These are phyloP conservation scores for Cornus kousa DNA, from an alignment of 148 eudicot genomes.

Conservation along the genomic window DNA sequence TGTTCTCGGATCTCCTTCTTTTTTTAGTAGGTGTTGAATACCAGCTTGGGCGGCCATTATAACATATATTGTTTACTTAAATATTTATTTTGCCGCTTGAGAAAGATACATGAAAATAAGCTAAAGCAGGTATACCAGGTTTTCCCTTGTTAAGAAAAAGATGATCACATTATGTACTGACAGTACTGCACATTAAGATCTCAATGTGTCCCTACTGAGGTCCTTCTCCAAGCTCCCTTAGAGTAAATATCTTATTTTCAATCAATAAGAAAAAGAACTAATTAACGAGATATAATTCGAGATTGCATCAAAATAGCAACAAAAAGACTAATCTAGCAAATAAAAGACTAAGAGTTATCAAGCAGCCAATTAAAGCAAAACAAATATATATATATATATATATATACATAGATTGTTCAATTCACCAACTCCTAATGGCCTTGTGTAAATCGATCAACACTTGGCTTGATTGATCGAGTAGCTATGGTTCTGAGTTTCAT, in stretches of 20 bases:
- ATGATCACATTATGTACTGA: background rate
- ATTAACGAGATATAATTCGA: background rate
- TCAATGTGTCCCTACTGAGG: background rate
- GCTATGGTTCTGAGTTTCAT: too few relatives aligned
- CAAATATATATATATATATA: too few relatives aligned
- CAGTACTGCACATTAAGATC: background rate
- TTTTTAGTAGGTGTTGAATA: background rate
- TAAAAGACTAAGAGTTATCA: background rate
- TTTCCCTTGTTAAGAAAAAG: background rate
- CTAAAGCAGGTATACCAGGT: background rate
- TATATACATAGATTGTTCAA: too few relatives aligned
- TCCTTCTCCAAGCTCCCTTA: background rate
- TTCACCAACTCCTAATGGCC: too few relatives aligned
- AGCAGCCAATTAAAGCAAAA: too few relatives aligned
- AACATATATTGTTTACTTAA: background rate
- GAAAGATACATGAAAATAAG: constrained; percentile 1
- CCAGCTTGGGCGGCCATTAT: background rate
- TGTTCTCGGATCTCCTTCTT: background rate
- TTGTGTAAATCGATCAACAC: too few relatives aligned
- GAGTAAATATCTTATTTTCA: background rate
- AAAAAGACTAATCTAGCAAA: background rate
- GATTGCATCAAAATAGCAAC: background rate
- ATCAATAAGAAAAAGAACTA: background rate
- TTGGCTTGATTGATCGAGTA: too few relatives aligned
- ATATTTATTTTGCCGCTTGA: background rate